Base-by-base conservation (phyloP, 1,139 yeast genomes). In the Candida gigantensis region DNA sequence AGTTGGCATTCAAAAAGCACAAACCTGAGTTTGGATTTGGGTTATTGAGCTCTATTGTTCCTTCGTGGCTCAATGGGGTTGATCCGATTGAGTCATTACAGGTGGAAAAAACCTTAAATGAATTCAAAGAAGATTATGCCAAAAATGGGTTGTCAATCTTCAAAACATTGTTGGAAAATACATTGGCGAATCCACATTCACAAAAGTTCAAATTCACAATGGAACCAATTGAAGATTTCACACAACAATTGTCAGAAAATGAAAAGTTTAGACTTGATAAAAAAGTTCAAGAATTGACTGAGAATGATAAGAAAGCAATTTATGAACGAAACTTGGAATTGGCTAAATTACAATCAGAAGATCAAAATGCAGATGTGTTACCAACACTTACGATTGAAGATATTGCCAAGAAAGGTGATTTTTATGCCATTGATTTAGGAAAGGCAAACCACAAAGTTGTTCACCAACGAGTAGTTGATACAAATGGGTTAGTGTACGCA, bases 1-100 rank as follows among this genome's bases (percentile, higher is more conserved):
- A 92, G 56, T 65, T 92, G 26, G 68, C 80, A 29, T 84, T 87
- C 58, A 86, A 88, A 50, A 90, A 87, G 47, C 95, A 89, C 45
- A 89, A 84, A 50, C 84, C 97, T 0, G 88, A 88, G 41, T 90
- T 89, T 62, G 99, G 99, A 12, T 66, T 92, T 68, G 81, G 82
- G 20, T 62, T 92, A 37, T 70, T 92, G 28, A 81, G 81, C 51
- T 74, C 89, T 3, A 51, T 92, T 8, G 75, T 87, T 25, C 88
- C 96, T 8, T 79, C 89, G 10, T 90, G 96, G 85, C 81, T 86
- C 37, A 88, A 88, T 53, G 79, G 79, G 19, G 74, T 77, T 10
- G 86, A 87, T 55, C 90, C 94, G 5, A 66, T 90, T 45, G 72
- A 77, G 7, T 53, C 76, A 3, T 65, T 92, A 30, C 79, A 80